Evolutionary conservation across 2,329 filamentous ascomycete genomes (phyloP).

Genomic region (Aulographum hederae): DNA sequence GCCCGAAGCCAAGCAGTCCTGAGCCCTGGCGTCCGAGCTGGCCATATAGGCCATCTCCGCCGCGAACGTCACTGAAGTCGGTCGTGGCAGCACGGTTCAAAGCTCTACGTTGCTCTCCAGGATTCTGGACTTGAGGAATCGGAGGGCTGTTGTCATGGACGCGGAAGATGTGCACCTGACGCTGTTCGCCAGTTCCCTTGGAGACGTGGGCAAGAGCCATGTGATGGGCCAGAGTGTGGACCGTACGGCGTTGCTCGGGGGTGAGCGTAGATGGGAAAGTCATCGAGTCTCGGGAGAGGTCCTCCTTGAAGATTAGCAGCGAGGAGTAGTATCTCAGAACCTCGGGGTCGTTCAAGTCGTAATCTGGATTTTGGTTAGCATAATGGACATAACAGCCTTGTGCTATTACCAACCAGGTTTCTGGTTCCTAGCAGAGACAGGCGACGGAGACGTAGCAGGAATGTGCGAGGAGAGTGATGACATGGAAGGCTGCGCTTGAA

Average conservation of each 20-base stretch:
- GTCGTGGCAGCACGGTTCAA: constrained; percentile 92
- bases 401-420: constrained; percentile 13
- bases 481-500: constrained; percentile 74
- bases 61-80: constrained; percentile 74
- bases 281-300: constrained; percentile 56
- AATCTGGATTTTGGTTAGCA: constrained; percentile 24
- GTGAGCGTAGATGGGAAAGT: constrained; percentile 69
- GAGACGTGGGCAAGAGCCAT: constrained; percentile 86
- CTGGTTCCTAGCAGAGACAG: constrained; percentile 39
- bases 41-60: constrained; percentile 56
- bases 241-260: constrained; percentile 70
- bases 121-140: constrained; percentile 34
- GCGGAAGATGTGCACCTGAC: constrained; percentile 82
- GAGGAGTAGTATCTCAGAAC: constrained; percentile 82
- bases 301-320: constrained; percentile 73
- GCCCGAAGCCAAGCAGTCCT: constrained; percentile 58
- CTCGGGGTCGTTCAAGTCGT: constrained; percentile 81
- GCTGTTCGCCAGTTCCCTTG: constrained; percentile 68
- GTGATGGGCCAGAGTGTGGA: constrained; percentile 88
- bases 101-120: constrained; percentile 63
- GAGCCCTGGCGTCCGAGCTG: constrained; percentile 65
- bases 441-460: constrained; percentile 46
- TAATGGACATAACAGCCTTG: constrained; percentile 10
- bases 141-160: constrained; percentile 43
- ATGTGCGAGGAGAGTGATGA: constrained; percentile 52